Evolutionary conservation across 192 early-diverging fungal genomes (phyloP).

Genomic region (Chytriomyces sp.): DNA sequence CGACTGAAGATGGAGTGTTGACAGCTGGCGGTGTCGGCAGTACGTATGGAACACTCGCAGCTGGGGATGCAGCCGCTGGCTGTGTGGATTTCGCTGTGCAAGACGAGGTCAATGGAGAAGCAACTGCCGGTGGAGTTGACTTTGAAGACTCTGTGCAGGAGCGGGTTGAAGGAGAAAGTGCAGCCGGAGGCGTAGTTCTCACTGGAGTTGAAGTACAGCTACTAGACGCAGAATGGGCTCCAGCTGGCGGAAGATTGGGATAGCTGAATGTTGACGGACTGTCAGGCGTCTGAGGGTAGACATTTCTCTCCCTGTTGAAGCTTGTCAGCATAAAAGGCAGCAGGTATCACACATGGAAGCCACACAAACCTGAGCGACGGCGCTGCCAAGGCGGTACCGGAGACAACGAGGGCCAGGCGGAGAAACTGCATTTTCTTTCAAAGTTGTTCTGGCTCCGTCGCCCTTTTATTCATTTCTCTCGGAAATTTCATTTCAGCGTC

Average conservation of each 20-base stretch:
- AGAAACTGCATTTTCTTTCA: neutral
- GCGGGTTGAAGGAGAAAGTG: too few relatives aligned
- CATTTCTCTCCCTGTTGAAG: too few relatives aligned
- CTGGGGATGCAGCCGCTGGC: too few relatives aligned
- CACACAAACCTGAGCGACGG: neutral
- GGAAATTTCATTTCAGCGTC: neutral
- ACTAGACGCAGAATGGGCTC: too few relatives aligned
- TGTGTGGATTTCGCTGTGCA: too few relatives aligned
- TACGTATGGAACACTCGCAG: neutral
- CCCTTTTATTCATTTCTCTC: neutral
- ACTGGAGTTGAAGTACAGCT: neutral
- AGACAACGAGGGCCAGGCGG: neutral
- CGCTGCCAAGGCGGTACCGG: neutral
- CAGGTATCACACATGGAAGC: neutral
- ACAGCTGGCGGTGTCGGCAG: conserved; percentile 10
- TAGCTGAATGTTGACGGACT: neutral
- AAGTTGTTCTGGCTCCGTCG: neutral
- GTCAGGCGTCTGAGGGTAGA: too few relatives aligned
- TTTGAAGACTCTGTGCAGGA: too few relatives aligned
- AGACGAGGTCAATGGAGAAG: neutral
- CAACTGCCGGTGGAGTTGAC: neutral
- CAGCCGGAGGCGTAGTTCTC: neutral
- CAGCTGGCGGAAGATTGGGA: neutral
- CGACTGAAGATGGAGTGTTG: neutral
- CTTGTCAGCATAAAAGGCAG: neutral